These are phyloP conservation scores for Peniophora sp. DNA, from an alignment of 1,284 basidiomycete species.

Conservation along the genomic window DNA sequence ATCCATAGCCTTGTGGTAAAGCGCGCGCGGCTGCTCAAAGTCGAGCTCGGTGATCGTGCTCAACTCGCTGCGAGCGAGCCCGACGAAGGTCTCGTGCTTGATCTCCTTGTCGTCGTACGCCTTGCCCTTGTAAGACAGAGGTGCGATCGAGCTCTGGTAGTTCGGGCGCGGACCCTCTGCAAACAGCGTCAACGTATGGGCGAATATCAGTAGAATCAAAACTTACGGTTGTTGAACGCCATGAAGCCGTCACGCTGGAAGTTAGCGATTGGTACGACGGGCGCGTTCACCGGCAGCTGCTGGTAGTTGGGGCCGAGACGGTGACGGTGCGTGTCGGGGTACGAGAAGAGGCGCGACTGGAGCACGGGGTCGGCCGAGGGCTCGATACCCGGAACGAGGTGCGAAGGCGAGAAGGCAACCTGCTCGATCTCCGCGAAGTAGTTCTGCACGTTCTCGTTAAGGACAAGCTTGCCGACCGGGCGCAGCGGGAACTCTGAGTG, in stretches of 20 bases:
- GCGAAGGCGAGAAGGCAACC: conserved; percentile 81
- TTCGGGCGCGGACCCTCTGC: conserved; percentile 70
- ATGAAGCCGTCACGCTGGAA: conserved; percentile 79
- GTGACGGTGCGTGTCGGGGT: conserved; percentile 91
- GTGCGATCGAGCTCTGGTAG: conserved; percentile 73
- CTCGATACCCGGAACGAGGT: conserved; percentile 83
- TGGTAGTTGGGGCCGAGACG: conserved; percentile 82
- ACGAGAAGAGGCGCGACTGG: conserved; percentile 90
- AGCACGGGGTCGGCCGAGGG: conserved; percentile 85
- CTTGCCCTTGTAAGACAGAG: conserved; percentile 45
- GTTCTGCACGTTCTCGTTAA: conserved; percentile 83
- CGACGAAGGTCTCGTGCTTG: conserved; percentile 72
- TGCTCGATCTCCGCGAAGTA: conserved; percentile 87
- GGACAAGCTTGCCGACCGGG: conserved; percentile 76
- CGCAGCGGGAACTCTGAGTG: conserved; percentile 83
- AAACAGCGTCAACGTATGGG: too few relatives aligned
- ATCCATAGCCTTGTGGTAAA: conserved; percentile 76
- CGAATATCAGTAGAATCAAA: too few relatives aligned
- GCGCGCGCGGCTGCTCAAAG: conserved; percentile 83
- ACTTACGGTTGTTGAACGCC: conserved; percentile 53
- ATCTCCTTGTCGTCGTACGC: conserved; percentile 27
- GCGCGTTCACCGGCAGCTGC: conserved; percentile 87
- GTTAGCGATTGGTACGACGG: conserved; percentile 67
- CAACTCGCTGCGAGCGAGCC: conserved; percentile 67
- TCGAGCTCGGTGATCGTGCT: conserved; percentile 79